These are phyloP conservation scores for Platanthera zijinensis DNA, from an alignment of 106 monocot genomes.

Conservation along the genomic window DNA sequence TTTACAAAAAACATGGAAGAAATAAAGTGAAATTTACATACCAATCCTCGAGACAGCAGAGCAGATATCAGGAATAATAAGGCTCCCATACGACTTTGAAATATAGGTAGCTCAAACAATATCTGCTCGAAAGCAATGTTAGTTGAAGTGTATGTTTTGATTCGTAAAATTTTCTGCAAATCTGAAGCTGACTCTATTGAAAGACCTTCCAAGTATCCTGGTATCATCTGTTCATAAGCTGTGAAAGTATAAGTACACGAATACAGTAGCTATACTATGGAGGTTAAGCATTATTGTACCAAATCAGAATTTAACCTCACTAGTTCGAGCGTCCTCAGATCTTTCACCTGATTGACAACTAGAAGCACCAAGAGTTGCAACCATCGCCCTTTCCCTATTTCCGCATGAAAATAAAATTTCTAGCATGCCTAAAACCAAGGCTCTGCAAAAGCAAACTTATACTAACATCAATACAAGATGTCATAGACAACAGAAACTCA, in stretches of 20 bases:
- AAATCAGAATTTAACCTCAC: constrained; percentile 36
- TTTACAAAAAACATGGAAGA: not conserved
- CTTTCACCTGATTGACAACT: constrained; percentile 16
- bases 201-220: constrained; percentile 54
- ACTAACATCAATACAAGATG: constrained; percentile 5
- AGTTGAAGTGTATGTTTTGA: constrained; percentile 49
- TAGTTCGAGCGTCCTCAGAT: constrained; percentile 26
- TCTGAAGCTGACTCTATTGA: constrained; percentile 76
- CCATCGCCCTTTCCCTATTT: constrained; percentile 47
- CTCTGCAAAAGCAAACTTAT: constrained; percentile 39
- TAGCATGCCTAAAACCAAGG: constrained; percentile 80
- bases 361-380: constrained; percentile 51
- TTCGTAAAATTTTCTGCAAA: constrained; percentile 68
- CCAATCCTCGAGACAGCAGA: constrained; percentile 89
- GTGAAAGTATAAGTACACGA: not conserved
- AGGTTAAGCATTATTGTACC: not conserved
- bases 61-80: constrained; percentile 90
- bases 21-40: constrained; percentile 14
- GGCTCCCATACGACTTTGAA: constrained; percentile 83
- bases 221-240: constrained; percentile 41
- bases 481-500: not conserved
- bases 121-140: constrained; percentile 35
- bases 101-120: constrained; percentile 49
- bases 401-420: constrained; percentile 94
- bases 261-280: not conserved